Percentiles rank a stretch among this genome's conserved stretches.
Conservation (phyloP, 202 grass and related monocot species). For the Setaria italica region DNA sequence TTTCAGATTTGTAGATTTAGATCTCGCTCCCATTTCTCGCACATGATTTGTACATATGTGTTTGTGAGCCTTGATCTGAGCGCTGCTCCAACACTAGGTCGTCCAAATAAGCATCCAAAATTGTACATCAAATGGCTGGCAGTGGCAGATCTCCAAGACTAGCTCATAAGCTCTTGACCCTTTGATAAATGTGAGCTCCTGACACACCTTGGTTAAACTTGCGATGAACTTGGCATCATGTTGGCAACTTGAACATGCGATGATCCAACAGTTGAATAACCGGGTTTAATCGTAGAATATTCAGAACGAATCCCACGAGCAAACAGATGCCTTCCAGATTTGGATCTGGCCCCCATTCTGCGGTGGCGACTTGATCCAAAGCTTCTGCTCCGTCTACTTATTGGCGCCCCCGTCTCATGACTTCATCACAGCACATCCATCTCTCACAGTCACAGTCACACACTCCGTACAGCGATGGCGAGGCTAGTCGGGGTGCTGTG, state of each 20-base stretch:
- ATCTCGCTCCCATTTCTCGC: neutral
- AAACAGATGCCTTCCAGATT: neutral
- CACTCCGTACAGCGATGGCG: neutral
- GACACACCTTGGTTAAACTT: no score
- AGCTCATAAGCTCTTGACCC: no score
- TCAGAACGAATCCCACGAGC: neutral
- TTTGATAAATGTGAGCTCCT: no score
- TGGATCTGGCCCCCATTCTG: neutral
- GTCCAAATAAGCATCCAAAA: no score
- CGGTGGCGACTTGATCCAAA: neutral
- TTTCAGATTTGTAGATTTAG: neutral
- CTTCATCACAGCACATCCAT: neutral
- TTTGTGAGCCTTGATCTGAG: no score
- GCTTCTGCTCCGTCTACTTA: constrained; percentile 8
- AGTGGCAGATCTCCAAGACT: no score
- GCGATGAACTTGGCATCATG: no score
- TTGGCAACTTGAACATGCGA: neutral
- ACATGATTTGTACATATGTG: neutral
- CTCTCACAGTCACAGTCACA: neutral
- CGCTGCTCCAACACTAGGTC: no score
- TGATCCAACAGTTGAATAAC: neutral
- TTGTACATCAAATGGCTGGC: no score
- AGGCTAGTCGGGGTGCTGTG: neutral
- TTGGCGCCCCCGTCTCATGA: neutral
- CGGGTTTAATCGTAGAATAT: neutral